A percentile compares a stretch with the other conserved stretches of the same genome.
phyloP scores from a whole-genome alignment of 768 basidiomycete species.

The Holtermannia corniformis region DNA sequence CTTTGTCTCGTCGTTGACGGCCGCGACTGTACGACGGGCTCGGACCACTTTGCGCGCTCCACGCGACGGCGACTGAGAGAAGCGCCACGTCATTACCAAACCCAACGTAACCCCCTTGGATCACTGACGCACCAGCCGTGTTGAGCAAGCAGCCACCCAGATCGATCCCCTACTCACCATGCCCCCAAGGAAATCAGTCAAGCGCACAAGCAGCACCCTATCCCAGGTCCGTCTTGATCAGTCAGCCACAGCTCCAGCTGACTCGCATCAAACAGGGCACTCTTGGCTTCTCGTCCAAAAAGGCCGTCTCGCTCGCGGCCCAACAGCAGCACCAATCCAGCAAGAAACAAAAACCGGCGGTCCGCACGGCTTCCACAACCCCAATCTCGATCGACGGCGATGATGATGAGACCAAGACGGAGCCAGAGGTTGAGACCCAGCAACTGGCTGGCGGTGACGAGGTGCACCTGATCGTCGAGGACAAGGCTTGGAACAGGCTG shows the following conservation, averaged over 20 bases:
- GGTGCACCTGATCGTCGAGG: conserved; percentile 43
- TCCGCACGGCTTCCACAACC: too few relatives aligned
- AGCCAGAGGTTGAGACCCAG: background rate
- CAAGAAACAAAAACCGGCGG: background rate
- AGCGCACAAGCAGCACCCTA: background rate
- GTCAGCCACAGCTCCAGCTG: too few relatives aligned
- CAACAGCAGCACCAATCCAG: background rate
- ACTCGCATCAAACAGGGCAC: background rate
- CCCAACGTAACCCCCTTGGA: too few relatives aligned
- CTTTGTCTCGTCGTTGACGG: too few relatives aligned
- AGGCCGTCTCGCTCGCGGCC: background rate
- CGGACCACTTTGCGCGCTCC: too few relatives aligned
- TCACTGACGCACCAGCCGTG: background rate
- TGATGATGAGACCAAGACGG: background rate
- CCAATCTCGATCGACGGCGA: background rate
- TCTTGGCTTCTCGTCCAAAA: background rate
- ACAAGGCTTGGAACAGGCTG: conserved; percentile 50
- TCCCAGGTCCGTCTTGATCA: background rate
- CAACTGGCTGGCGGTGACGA: background rate
- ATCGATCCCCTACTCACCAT: background rate
- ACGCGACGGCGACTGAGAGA: too few relatives aligned
- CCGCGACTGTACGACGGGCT: too few relatives aligned
- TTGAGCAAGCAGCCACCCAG: background rate
- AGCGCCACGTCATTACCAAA: too few relatives aligned
- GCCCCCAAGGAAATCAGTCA: background rate